Conservation (phyloP, 2,329 filamentous ascomycete species). For the Colletotrichum gigasporum region DNA sequence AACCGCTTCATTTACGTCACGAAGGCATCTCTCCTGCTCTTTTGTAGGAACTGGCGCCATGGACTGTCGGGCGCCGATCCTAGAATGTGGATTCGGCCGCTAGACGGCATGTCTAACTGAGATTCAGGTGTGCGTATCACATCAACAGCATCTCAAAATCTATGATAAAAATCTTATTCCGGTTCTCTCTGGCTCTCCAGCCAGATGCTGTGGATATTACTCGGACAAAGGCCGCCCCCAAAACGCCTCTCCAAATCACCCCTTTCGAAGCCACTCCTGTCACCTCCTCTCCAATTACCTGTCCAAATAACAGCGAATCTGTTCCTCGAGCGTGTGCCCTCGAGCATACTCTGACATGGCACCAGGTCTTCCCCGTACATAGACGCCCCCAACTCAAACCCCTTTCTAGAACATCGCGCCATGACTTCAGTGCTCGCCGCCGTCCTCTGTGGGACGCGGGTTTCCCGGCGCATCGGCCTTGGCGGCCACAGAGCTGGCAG, state of each 20-base stretch:
- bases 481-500: background rate
- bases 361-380: background rate
- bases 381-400: background rate
- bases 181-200: background rate
- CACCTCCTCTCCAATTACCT: background rate
- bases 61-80: no score
- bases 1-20: no score
- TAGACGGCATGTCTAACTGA: no score
- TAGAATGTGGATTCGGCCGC: no score
- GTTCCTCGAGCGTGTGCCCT: background rate
- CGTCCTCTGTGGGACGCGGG: background rate
- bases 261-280: background rate
- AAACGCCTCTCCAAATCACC: background rate
- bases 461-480: background rate
- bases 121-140: no score
- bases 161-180: background rate
- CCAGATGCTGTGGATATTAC: background rate
- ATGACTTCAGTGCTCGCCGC: slow-evolving; percentile 1
- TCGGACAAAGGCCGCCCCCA: background rate
- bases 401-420: background rate
- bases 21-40: no score
- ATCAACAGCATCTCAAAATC: background rate
- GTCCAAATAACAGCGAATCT: slow-evolving; percentile 7
- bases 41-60: no score
- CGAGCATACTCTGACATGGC: background rate